Base-by-base conservation (phyloP, 2,329 filamentous ascomycete species). In the Aphanocladium album region DNA sequence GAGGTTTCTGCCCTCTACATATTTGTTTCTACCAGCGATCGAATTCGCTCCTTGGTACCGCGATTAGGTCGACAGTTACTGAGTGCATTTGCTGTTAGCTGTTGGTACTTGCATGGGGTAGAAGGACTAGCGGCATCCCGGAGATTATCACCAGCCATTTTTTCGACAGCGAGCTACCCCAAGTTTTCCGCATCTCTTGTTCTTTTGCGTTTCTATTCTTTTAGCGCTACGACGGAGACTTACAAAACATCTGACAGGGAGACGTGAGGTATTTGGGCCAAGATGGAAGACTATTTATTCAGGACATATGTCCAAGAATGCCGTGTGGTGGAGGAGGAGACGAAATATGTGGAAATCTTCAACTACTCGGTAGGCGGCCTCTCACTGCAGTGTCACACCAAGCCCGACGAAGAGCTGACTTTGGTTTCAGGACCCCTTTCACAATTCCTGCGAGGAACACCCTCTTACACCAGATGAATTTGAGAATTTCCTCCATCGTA, bases 281-380 rank as follows among this genome's bases (percentile, higher is more conserved):
- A n/a, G 14, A 57, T 86, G 83, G 83, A 86, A 69, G 80, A 85
- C 66, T 85, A 83, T 68, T 78, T 85, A 71, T 85, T 85, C 65
- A 73, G 74, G 63, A 65, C 71, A 35, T 77, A 80, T 67, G 75
- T 86, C 61, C 67, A 74, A 11, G 70, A 76, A 50, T 85, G 81
- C 68, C 76, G 72, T 23, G 73, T 75, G 35, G 80, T 85, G 52
- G 62, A 71, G 3, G 83, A 86, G 70, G 72, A 72, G 58, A 85
- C 82, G 19, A 78, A 74, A 64, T 86, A 83, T 68, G 64, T 86
- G 25, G 81, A 86, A 69, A 82, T 85, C 41, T 77, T 83, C 66
- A 86, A 85, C 65, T 86, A 84, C 65, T 80, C 82, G 68, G 83
- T 85, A 70, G 64, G 80, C 41, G 35, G 46, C 58, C 33, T 63